These are phyloP conservation scores for Hypoxylon sp. DNA, from an alignment of 2,329 filamentous ascomycete genomes.

Conservation along the genomic window DNA sequence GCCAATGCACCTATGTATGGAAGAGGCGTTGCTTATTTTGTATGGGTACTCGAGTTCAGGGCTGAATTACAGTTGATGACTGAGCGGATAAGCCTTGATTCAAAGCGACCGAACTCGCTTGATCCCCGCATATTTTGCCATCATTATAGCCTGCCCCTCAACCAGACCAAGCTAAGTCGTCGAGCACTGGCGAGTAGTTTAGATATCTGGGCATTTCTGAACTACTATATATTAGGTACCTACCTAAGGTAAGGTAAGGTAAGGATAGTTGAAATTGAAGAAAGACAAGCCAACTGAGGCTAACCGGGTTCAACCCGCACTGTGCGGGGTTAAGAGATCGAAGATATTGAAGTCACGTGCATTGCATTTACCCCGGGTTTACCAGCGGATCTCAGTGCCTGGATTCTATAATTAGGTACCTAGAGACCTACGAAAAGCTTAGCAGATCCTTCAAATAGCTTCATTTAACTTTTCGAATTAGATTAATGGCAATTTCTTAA, in stretches of 20 bases:
- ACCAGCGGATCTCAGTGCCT: too few relatives aligned
- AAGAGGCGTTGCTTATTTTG: not conserved
- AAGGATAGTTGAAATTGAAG: not conserved
- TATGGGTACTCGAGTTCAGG: not conserved
- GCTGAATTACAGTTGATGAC: too few relatives aligned
- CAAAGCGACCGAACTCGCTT: constrained; percentile 26
- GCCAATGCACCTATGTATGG: not conserved
- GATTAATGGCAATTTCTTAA: not conserved
- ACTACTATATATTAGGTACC: too few relatives aligned
- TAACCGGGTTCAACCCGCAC: not conserved
- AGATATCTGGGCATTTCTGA: not conserved
- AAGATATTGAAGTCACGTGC: too few relatives aligned
- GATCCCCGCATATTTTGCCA: not conserved
- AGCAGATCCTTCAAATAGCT: not conserved
- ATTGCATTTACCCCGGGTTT: not conserved
- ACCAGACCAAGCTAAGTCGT: constrained; percentile 24
- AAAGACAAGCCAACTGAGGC: not conserved
- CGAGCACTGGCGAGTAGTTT: not conserved
- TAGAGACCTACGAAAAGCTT: not conserved
- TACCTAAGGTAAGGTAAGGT: too few relatives aligned
- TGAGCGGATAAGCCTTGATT: constrained; percentile 8
- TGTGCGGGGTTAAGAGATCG: not conserved
- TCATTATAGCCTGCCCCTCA: constrained; percentile 6
- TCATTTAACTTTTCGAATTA: not conserved
- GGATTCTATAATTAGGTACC: not conserved